Evolutionary conservation across 257 asterid species (phyloP).

Genomic region (Oldenlandia corymbosa): DNA sequence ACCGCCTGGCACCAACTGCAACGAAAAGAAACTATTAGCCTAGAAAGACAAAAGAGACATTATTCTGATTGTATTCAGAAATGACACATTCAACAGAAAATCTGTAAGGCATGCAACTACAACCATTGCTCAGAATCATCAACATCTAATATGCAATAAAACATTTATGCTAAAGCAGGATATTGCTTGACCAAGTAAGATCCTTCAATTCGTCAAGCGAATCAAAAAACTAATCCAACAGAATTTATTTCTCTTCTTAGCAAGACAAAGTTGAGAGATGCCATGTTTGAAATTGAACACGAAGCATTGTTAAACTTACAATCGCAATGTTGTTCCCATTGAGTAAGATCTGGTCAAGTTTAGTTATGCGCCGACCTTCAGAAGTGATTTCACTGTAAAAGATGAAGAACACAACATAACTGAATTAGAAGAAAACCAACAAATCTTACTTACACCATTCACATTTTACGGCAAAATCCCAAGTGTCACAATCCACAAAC

Average conservation of each 20-base stretch:
- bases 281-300: not conserved
- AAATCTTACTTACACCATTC: not conserved
- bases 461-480: not conserved
- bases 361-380: constrained; percentile 86
- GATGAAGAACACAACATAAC: not conserved
- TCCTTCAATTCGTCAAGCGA: not conserved
- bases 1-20: constrained; percentile 53
- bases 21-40: not conserved
- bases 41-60: not conserved
- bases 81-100: no score
- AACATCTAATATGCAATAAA: not conserved
- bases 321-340: constrained; percentile 97
- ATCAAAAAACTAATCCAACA: not conserved
- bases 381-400: constrained; percentile 78
- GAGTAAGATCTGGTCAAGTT: constrained; percentile 85
- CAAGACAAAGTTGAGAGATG: not conserved
- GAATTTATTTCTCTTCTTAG: not conserved
- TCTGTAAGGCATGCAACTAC: no score
- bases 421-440: not conserved
- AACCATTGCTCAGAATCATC: not conserved
- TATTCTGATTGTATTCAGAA: no score
- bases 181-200: not conserved
- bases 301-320: constrained; percentile 38
- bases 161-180: not conserved
- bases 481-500: not conserved